These are phyloP conservation scores for Venustampulla echinocandica DNA, from an alignment of 495 filamentous ascomycete genomes.

Conservation along the genomic window DNA sequence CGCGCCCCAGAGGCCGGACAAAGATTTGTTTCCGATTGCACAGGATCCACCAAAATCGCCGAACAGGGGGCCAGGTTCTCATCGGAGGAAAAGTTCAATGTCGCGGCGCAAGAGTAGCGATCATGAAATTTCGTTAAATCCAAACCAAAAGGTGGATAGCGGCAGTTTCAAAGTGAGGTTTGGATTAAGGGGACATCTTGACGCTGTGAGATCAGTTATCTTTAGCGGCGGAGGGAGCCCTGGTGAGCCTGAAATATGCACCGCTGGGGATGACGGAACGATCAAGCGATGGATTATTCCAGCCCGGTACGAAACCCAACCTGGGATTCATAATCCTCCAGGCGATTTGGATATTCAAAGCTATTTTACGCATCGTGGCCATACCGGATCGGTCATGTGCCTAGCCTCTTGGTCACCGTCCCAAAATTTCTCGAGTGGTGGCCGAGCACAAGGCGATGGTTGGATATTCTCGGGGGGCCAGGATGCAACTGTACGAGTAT, in stretches of 20 bases:
- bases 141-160: slow-evolving; percentile 46
- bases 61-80: slow-evolving; percentile 57
- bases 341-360: slow-evolving; percentile 84
- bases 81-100: slow-evolving; percentile 75
- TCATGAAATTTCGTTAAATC: slow-evolving; percentile 41
- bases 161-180: slow-evolving; percentile 85
- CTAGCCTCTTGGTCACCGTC: slow-evolving; percentile 78
- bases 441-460: slow-evolving; percentile 75
- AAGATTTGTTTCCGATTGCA: slow-evolving; percentile 75
- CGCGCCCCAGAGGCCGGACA: slow-evolving; percentile 63
- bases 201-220: slow-evolving; percentile 85
- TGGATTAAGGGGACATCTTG: slow-evolving; percentile 83
- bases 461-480: slow-evolving; percentile 98
- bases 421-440: slow-evolving; percentile 79
- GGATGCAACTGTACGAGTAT: slow-evolving; percentile 85
- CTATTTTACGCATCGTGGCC: slow-evolving; percentile 91
- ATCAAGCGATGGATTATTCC: slow-evolving; percentile 97
- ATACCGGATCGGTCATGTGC: slow-evolving; percentile 79
- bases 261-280: slow-evolving; percentile 87
- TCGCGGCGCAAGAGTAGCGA: slow-evolving; percentile 51
- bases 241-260: slow-evolving; percentile 93
- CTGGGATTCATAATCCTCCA: slow-evolving; percentile 39
- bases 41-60: slow-evolving; percentile 77
- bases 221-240: slow-evolving; percentile 94
- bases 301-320: slow-evolving; percentile 55